Conservation (phyloP, 2,329 filamentous ascomycete genomes). For the Shiraia sp. region DNA sequence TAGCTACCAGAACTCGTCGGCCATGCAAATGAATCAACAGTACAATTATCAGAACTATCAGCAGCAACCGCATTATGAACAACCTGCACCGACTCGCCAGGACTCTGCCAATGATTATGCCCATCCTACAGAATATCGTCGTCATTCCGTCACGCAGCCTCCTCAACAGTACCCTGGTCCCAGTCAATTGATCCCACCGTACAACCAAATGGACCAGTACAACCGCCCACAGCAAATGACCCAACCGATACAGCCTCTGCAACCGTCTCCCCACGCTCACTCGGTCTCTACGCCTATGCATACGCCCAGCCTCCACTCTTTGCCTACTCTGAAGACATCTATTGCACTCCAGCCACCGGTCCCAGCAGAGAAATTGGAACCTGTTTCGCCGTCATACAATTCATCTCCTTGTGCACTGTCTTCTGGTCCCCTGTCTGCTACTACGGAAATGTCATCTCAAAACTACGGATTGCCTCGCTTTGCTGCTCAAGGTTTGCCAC, state of each 20-base stretch:
- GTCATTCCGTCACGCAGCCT: slow-evolving; percentile 43
- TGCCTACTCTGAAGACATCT: slow-evolving; percentile 50
- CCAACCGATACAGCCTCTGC: slow-evolving; percentile 39
- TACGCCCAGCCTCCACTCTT: slow-evolving; percentile 37
- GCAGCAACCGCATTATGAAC: slow-evolving; percentile 43
- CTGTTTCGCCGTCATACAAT: slow-evolving; percentile 50
- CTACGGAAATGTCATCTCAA: slow-evolving; percentile 28
- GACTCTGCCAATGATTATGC: slow-evolving; percentile 45
- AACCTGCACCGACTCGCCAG: slow-evolving; percentile 40
- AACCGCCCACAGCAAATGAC: slow-evolving; percentile 43
- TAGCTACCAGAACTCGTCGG: slow-evolving; percentile 36
- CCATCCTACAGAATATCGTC: slow-evolving; percentile 45
- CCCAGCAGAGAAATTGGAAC: slow-evolving; percentile 44
- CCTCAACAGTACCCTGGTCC: slow-evolving; percentile 42
- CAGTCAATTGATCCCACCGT: slow-evolving; percentile 40
- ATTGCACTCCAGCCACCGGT: slow-evolving; percentile 33
- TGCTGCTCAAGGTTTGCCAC: slow-evolving; percentile 27
- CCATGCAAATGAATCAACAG: slow-evolving; percentile 44
- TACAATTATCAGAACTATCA: slow-evolving; percentile 48
- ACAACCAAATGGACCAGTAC: slow-evolving; percentile 43
- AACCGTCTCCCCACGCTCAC: slow-evolving; percentile 37
- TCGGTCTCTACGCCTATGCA: slow-evolving; percentile 35
- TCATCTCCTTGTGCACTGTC: slow-evolving; percentile 40
- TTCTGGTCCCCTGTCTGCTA: slow-evolving; percentile 37
- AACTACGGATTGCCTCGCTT: slow-evolving; percentile 35